These are phyloP conservation scores for Malus hybrid DNA, from an alignment of 331 rosid species.

Conservation along the genomic window DNA sequence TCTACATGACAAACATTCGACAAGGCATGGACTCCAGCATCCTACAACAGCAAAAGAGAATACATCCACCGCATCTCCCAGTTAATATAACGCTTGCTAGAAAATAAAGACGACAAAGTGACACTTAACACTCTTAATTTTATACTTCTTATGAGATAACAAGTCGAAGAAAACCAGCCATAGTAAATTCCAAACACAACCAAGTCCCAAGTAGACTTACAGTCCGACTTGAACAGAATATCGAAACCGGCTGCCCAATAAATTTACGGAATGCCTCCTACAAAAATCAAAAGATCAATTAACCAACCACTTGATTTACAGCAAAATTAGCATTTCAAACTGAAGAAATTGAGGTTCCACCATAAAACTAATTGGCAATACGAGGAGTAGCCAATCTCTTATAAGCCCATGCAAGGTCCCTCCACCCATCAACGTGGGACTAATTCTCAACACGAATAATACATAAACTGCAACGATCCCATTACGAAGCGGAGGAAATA, in stretches of 20 bases:
- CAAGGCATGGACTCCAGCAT: conserved; percentile 97
- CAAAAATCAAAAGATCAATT: conserved; percentile 2
- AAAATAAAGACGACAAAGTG: neutral
- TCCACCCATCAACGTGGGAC: no score
- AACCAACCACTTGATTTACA: neutral
- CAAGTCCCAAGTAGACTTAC: conserved; percentile 33
- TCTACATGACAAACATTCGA: conserved; percentile 91
- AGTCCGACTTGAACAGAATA: conserved; percentile 87
- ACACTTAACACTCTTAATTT: neutral
- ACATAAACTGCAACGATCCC: neutral
- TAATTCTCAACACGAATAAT: neutral
- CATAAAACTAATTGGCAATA: no score
- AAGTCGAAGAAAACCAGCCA: neutral
- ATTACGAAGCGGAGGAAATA: neutral
- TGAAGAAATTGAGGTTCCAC: no score
- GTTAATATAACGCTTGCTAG: neutral
- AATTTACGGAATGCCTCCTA: conserved; percentile 85
- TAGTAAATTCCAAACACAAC: neutral
- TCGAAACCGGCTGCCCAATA: conserved; percentile 70
- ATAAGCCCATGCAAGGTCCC: no score
- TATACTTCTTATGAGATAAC: neutral
- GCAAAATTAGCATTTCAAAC: neutral
- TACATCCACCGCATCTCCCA: neutral
- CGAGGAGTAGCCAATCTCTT: no score
- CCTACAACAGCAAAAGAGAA: conserved; percentile 35